Evolutionary conservation across 768 basidiomycete genomes (phyloP).

Genomic region (Lactarius evosmus): DNA sequence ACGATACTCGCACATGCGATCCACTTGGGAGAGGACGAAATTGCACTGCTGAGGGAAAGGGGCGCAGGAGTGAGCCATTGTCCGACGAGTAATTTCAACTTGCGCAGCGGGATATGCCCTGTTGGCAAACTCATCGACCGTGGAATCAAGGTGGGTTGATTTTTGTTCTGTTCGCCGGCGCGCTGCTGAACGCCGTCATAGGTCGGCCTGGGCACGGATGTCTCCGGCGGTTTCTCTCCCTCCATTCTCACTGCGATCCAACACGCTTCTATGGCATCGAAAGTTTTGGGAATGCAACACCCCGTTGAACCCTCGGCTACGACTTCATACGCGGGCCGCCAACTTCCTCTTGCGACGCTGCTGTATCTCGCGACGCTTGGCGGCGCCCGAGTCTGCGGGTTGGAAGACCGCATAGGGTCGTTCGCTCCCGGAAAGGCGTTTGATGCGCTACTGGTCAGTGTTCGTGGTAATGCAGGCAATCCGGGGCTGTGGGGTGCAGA

Average conservation of each 20-base stretch:
- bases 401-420: conserved; percentile 68
- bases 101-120: conserved; percentile 80
- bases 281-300: conserved; percentile 58
- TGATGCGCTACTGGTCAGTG: conserved; percentile 77
- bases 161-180: conserved; percentile 1
- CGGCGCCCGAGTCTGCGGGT: conserved; percentile 78
- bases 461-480: conserved; percentile 51
- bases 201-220: conserved; percentile 95
- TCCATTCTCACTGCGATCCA: conserved; percentile 77
- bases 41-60: conserved; percentile 61
- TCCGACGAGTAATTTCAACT: conserved; percentile 90
- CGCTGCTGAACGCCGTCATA: conserved; percentile 34
- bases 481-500: conserved; percentile 54
- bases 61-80: conserved; percentile 86
- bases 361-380: conserved; percentile 91
- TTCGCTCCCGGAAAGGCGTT: conserved; percentile 83
- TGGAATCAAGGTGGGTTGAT: conserved; percentile 64
- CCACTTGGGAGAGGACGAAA: conserved; percentile 69
- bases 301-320: conserved; percentile 11
- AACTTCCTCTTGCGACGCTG: conserved; percentile 69
- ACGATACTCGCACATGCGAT: conserved; percentile 90
- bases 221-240: conserved; percentile 80
- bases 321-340: conserved; percentile 49
- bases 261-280: conserved; percentile 77
- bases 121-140: conserved; percentile 76